These are phyloP conservation scores for Didymellaceae sp. DNA, from an alignment of 2,329 filamentous ascomycete genomes.

Conservation along the genomic window DNA sequence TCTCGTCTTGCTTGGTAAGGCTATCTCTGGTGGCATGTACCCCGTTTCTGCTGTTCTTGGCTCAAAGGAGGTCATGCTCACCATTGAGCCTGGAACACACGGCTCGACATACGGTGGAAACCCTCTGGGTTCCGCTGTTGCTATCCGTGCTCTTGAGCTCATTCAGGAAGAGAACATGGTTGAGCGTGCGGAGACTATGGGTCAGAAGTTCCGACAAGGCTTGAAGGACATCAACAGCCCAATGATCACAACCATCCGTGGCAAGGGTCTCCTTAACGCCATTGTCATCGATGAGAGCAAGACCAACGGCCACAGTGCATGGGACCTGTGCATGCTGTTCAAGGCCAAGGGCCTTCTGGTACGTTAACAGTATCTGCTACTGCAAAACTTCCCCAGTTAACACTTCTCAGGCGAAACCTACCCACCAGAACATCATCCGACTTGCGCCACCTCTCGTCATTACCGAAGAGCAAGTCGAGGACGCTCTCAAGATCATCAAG, in stretches of 20 bases:
- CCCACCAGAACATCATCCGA: constrained; percentile 97
- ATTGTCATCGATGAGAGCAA: constrained; percentile 93
- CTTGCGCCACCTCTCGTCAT: constrained; percentile 97
- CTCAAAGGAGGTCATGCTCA: constrained; percentile 90
- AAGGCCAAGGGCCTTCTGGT: constrained; percentile 95
- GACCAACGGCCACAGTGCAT: constrained; percentile 84
- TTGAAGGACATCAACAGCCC: constrained; percentile 77
- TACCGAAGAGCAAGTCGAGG: constrained; percentile 81
- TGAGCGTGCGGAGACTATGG: constrained; percentile 79
- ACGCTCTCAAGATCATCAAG: constrained; percentile 78
- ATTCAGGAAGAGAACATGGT: constrained; percentile 91
- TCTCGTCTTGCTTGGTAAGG: constrained; percentile 92
- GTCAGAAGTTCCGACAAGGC: constrained; percentile 81
- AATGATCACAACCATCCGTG: constrained; percentile 81
- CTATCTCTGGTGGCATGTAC: constrained; percentile 98
- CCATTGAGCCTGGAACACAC: constrained; percentile 94
- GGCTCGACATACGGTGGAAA: constrained; percentile 99
- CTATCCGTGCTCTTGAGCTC: constrained; percentile 91
- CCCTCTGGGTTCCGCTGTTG: constrained; percentile 91
- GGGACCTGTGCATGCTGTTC: constrained; percentile 94
- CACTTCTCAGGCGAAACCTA: constrained; percentile 82
- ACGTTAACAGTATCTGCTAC: constrained; percentile 52
- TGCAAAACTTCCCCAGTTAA: constrained; percentile 42
- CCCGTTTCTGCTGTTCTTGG: constrained; percentile 94
- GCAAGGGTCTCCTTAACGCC: constrained; percentile 93